Evolutionary conservation across 495 filamentous ascomycete genomes (phyloP), one percentile per base, ranked within the genome.

Genomic region (Darksidea phi): DNA sequence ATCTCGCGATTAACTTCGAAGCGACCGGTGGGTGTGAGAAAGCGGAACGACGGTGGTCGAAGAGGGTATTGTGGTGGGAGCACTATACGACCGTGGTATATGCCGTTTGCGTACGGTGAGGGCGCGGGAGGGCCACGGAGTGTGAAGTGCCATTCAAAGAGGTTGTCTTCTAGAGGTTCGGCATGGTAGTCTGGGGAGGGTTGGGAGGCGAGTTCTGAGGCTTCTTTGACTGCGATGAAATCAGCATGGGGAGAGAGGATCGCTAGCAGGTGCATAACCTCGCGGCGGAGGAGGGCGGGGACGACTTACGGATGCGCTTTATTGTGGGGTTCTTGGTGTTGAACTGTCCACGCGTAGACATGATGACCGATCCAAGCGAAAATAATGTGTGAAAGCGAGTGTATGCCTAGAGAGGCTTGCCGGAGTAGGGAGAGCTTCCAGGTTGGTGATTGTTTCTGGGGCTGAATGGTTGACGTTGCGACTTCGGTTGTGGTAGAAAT

Each of bases 131-230:
- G 94, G 0, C 94, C 94, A 48, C 85, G 83, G n/a, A 98, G 77
- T 0, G 94, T 98, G 82, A 98, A 98, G 81, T 98, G 94, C 94
- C 94, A 98, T 78, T 97, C 93, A 78, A 96, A 95, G 61, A 98
- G 88, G 77, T 96, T 90, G 47, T 82, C 75, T 68, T 96, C 90
- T 64, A 91, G 81, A 1, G 94, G 94, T 2, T 80, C 71, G 45
- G 94, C 94, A 68, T 86, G 82, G 75, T 89, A 91, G 75, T 92
- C 89, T 21, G 90, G 79, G 2, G 88, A 90, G 5, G 91, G 88
- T 53, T 86, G 79, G 67, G 77, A 77, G 68, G 87, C 80, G 64
- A 98, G 85, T 71, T 96, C 91, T 58, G 84, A 79, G 63, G 90
- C 89, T 85, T 96, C 91, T 76, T 88, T 88, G 74, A 85, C 86